phyloP scores from a whole-genome alignment of 129 eudicot genomes.

The Chrysanthemum seticuspe region DNA sequence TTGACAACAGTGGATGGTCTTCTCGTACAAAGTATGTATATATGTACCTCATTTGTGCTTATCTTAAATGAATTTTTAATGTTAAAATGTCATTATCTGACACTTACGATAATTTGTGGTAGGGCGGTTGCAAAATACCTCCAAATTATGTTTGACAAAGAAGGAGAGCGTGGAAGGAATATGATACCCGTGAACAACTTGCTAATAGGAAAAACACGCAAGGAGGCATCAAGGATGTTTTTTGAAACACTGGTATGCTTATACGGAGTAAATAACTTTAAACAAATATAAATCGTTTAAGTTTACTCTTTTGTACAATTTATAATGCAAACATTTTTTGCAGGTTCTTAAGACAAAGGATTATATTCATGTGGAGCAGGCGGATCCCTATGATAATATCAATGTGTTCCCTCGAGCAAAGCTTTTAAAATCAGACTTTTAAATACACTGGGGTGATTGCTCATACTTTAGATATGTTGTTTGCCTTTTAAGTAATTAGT shows the following conservation, averaged over 20 bases:
- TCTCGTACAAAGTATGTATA: slow-evolving; percentile 75
- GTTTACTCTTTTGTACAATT: not conserved
- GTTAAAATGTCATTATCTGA: not conserved
- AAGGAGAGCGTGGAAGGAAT: slow-evolving; percentile 59
- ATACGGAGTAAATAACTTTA: not conserved
- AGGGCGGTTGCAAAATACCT: slow-evolving; percentile 96
- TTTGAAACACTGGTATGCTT: slow-evolving; percentile 81
- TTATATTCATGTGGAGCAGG: slow-evolving; percentile 82
- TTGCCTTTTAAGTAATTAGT: slow-evolving; percentile 18
- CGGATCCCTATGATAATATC: slow-evolving; percentile 51
- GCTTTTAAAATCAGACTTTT: slow-evolving; percentile 75
- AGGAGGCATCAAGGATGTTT: slow-evolving; percentile 97
- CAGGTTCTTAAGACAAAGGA: slow-evolving; percentile 93
- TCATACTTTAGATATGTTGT: slow-evolving; percentile 39
- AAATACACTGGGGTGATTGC: slow-evolving; percentile 22
- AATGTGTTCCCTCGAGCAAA: slow-evolving; percentile 59
- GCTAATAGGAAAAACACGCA: slow-evolving; percentile 74
- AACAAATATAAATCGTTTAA: not conserved
- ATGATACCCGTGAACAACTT: slow-evolving; percentile 61
- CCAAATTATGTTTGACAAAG: slow-evolving; percentile 76
- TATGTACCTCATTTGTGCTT: not conserved
- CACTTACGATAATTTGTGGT: slow-evolving; percentile 17
- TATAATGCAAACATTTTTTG: not conserved
- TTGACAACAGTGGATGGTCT: slow-evolving; percentile 96
- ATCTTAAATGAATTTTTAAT: too few relatives aligned